phyloP scores from a whole-genome alignment of 306 rosid genomes.

The Quercus aquifolioides region DNA sequence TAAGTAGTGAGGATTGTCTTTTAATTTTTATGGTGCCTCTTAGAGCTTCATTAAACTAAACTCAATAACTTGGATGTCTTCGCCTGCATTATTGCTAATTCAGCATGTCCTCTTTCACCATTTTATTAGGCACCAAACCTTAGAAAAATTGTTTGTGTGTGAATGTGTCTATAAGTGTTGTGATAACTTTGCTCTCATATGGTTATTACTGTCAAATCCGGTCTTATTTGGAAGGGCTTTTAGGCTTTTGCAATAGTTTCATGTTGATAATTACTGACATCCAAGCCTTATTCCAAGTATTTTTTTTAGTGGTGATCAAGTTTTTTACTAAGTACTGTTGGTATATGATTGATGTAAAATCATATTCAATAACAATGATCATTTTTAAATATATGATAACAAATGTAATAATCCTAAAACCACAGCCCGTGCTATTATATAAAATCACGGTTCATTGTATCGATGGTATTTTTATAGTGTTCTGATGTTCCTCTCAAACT shows the following conservation, averaged over 20 bases:
- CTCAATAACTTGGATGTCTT: not conserved
- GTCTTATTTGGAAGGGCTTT: not conserved
- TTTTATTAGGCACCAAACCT: not conserved
- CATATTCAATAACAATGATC: too few species aligned
- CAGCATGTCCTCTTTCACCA: not conserved
- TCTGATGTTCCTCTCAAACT: too few species aligned
- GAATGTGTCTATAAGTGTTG: not conserved
- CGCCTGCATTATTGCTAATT: not conserved
- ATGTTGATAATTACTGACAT: not conserved
- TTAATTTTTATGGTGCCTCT: not conserved
- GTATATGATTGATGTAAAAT: too few species aligned
- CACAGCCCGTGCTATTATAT: too few species aligned
- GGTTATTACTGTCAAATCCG: not conserved
- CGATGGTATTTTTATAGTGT: too few species aligned
- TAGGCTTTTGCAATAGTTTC: not conserved
- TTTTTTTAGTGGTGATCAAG: not conserved
- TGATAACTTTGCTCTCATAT: not conserved
- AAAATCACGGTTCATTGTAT: too few species aligned
- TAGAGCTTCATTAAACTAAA: not conserved
- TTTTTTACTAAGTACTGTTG: too few species aligned
- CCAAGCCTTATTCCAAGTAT: not conserved
- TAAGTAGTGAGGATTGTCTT: not conserved
- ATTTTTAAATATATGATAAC: too few species aligned
- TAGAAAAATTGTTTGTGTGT: not conserved
- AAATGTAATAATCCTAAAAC: too few species aligned